Base-by-base conservation (phyloP, 2,329 filamentous ascomycete genomes). In the Didymella lethalis region DNA sequence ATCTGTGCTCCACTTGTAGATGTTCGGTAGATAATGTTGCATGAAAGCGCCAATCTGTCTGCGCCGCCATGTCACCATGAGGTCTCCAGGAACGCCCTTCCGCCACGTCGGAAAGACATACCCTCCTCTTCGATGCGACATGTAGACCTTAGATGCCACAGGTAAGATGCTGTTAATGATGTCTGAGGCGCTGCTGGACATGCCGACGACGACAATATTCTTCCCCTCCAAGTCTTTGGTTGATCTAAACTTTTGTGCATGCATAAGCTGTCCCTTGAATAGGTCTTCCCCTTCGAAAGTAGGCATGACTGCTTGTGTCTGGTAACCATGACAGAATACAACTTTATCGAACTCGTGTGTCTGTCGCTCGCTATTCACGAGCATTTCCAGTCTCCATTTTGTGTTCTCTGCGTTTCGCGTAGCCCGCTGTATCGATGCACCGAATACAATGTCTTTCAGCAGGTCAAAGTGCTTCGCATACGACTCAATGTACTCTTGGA, bases 1-100 rank as follows among this genome's bases (percentile, higher is more conserved):
- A 18, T 40, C 36, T 40, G 36, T 40, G 36, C 36, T 40, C 36
- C 36, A 40, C 36, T 40, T 40, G 36, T 40, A 40, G 36, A 40
- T 20, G 7, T 8, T n/a, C 11, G 36, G 36, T 11, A 40, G 36
- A n/a, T 40, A 40, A n/a, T 20, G 36, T 18, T 40, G 36, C n/a
- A 40, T 40, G 18, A 40, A 40, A 6, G 36, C 36, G 7, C 36
- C 18, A 11, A 40, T 20, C n/a, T 40, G 36, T 20, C 36, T 40
- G 36, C 36, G 36, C 36, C 36, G n/a, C 36, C 36, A 40, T 40
- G 36, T 20, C 6, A 40, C 16, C 36, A 40, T 40, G 18, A 40
- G 36, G 8, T 40, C 36, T 40, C 36, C 36, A 7, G 36, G 36
- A 3, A 40, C 36, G 7, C 36, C 36, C 36, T 40, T 40, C 18